Evolutionary conservation across 495 filamentous ascomycete genomes (phyloP), one percentile per base, ranked within the genome.

Genomic region (Aspergillus coremiiformis): DNA sequence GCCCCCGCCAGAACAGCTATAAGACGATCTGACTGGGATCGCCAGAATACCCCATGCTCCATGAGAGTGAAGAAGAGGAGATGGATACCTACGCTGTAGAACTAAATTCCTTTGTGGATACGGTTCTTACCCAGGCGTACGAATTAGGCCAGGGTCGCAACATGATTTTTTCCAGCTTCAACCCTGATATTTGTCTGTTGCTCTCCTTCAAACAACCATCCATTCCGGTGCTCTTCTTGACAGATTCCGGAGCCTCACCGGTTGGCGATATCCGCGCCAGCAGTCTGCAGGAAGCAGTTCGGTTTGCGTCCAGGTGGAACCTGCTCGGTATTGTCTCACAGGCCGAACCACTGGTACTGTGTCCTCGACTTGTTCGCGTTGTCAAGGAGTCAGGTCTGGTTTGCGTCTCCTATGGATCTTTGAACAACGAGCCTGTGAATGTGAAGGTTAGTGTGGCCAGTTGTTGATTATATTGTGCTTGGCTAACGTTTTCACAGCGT

Each of bases 11-110:
- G 59, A 61, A 49, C 60, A 59, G 52, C 45, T 65, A 58, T 52
- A 55, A 50, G 60, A 59, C 53, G 54, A 65, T 66, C 63, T 68
- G 60, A 66, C 61, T 39, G 15, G 48, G 55, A 35, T 60, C 57
- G 55, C 57, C 49, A 82, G 78, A 97, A 66, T 99, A 99, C 66
- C 94, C 94, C 19, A 96, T 96, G 90, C 81, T 97, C 43, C 83
- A 87, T 61, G 94, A 99, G 74, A 85, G 78, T 59, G 89, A 95
- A 65, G 87, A 93, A 65, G 85, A 95, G 55, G 90, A 94, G 57
- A 97, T 99, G 94, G 94, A 97, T 63, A 87, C 89, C 8, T 96
- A 93, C 64, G 92, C 89, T 5, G 86, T 99, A 41, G 94, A 99
- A 69, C 81, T 97, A 54, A 99, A 99, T 67, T 89, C 86, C 4